These are phyloP conservation scores for Diophrys sp. DNA, from an alignment of 73 alveolate species.

Conservation along the genomic window DNA sequence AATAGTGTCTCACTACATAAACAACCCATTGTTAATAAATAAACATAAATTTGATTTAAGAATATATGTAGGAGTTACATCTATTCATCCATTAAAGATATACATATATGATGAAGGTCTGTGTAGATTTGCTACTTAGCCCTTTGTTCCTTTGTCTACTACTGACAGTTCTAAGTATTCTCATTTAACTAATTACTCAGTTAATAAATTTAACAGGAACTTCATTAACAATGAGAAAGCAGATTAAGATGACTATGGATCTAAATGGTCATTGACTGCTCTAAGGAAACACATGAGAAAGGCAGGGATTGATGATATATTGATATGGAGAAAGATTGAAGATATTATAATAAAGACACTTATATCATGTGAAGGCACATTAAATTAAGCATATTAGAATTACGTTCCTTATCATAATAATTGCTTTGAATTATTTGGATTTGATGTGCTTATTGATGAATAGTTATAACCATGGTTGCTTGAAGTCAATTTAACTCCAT, in stretches of 20 bases:
- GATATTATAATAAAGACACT: slow-evolving; percentile 64
- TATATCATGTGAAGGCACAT: slow-evolving; percentile 35
- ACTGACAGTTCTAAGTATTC: slow-evolving; percentile 63
- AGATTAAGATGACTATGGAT: slow-evolving; percentile 70
- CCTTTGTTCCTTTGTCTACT: slow-evolving; percentile 63
- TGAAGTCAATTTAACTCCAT: slow-evolving; percentile 89
- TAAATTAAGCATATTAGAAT: slow-evolving; percentile 41
- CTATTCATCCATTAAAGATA: slow-evolving; percentile 88
- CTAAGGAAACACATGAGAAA: slow-evolving; percentile 4
- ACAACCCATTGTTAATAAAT: slow-evolving; percentile 84
- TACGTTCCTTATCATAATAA: slow-evolving; percentile 57
- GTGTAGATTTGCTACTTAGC: slow-evolving; percentile 92
- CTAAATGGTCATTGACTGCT: slow-evolving; percentile 78
- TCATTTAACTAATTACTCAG: slow-evolving; percentile 84
- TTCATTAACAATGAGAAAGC: slow-evolving; percentile 66
- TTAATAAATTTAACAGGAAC: slow-evolving; percentile 57
- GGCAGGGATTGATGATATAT: slow-evolving; percentile 43
- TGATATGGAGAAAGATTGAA: slow-evolving; percentile 51
- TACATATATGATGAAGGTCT: slow-evolving; percentile 94
- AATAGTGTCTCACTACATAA: slow-evolving; percentile 75
- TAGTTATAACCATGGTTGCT: slow-evolving; percentile 86
- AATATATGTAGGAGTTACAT: slow-evolving; percentile 79
- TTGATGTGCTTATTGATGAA: slow-evolving; percentile 87
- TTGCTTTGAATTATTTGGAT: slow-evolving; percentile 82
- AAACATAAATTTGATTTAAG: slow-evolving; percentile 89